Evolutionary conservation across 2,329 filamentous ascomycete species (phyloP).

Genomic region (Alternaria angustiovoidea): DNA sequence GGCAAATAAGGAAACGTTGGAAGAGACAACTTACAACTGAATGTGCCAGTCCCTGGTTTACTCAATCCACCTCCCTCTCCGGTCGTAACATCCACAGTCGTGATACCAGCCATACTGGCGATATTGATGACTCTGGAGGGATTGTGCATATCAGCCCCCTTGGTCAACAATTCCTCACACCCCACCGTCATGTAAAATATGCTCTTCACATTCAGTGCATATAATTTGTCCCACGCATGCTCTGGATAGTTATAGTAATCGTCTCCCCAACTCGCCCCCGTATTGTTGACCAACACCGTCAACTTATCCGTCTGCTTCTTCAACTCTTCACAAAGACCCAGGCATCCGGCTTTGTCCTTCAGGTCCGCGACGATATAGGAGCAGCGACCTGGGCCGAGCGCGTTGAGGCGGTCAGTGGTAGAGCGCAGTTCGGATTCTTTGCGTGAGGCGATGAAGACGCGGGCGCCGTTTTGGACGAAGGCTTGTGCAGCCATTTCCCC

Average conservation of each 20-base stretch:
- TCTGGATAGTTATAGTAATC: conserved; percentile 67
- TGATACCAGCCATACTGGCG: conserved; percentile 58
- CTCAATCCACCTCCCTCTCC: conserved; percentile 60
- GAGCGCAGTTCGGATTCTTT: conserved; percentile 61
- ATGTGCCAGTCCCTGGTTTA: conserved; percentile 61
- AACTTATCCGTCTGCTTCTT: conserved; percentile 54
- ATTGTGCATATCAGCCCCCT: conserved; percentile 53
- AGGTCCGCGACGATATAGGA: conserved; percentile 61
- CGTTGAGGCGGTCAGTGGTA: conserved; percentile 58
- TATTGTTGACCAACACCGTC: conserved; percentile 62
- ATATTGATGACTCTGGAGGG: conserved; percentile 63
- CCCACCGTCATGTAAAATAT: conserved; percentile 59
- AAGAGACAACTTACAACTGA: conserved; percentile 50
- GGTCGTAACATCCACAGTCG: conserved; percentile 57
- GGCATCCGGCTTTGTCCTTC: conserved; percentile 61
- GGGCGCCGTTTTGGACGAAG: conserved; percentile 61
- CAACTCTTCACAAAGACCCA: conserved; percentile 58
- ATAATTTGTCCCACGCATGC: conserved; percentile 65
- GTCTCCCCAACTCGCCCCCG: conserved; percentile 63
- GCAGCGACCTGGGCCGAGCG: conserved; percentile 61
- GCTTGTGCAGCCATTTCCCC: conserved; percentile 65
- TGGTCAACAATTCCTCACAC: conserved; percentile 58
- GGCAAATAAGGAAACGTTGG: background rate
- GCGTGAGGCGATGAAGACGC: conserved; percentile 62
- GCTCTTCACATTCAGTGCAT: conserved; percentile 63